Base-by-base conservation (phyloP, 371 early-diverging fungal genomes). In the Rhizomucor pusillus region DNA sequence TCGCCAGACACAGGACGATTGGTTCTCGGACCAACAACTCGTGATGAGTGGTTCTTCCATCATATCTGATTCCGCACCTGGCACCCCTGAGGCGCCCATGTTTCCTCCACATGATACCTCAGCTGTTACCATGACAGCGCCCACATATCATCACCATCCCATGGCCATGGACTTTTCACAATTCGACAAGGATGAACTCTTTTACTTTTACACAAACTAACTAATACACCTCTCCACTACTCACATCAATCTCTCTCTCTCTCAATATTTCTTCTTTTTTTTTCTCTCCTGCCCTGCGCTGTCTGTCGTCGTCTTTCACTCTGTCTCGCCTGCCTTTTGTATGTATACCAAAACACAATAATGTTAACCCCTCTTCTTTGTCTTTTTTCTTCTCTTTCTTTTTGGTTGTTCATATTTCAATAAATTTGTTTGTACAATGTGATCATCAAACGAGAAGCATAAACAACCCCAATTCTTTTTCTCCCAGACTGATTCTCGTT, bases 71-170 rank as follows among this genome's bases (percentile, higher is more conserved):
- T 57, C 57, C 12, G 57, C 51, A 5, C 57, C 57, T 37, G 51
- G 51, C 10, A 57, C 55, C 2, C 55, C 55, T 10, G 55, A 55
- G 33, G 55, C 36, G 0, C 36, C 48, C 24, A 55, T 55, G 55
- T 55, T 55, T 41, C 55, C 55, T n/a, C 55, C 55, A 39, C 55
- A 55, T 55, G 55, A 55, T 35, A 39, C 47, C 25, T 47, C 55
- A 5, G 47, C 55, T 22, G 54, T 35, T 20, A 18, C 43, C 18
- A 25, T 39, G 12, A 20, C 35, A 13, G 18, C 33, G n/a, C 41
- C 40, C 9, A 39, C 16, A n/a, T 53, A 44, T 35, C 34, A 53
- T 46, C 54, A 45, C 14, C 54, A 24, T 23, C 45, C 43, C 43
- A 44, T 25, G 14, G n/a, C 25, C 14, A 16, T 52, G 23, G 47